A percentile compares a stretch with the other conserved stretches of the same genome.
Evolutionary conservation across 371 early-diverging fungal genomes (phyloP).

Genomic region (Haplosporangium sp.): DNA sequence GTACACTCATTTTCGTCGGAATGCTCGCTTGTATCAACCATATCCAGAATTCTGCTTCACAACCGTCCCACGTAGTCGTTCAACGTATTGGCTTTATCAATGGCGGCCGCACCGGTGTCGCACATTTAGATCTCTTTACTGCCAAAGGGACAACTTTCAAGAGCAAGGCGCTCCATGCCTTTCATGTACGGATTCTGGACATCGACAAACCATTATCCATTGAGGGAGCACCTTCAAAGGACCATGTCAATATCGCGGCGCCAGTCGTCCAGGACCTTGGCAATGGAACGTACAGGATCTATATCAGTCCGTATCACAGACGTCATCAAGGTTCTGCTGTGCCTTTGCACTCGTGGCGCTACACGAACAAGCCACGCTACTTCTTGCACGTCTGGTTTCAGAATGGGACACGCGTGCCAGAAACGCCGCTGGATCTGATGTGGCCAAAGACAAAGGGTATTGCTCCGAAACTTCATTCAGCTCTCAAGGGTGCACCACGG

Average conservation of each 20-base stretch:
- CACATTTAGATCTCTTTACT: constrained; percentile 9
- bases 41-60: neutral
- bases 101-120: constrained; percentile 8
- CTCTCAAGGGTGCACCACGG: neutral
- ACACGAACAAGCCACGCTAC: neutral
- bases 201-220: neutral
- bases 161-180: neutral
- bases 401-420: constrained; percentile 33
- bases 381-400: constrained; percentile 40
- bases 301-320: neutral
- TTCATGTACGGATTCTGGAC: constrained; percentile 10
- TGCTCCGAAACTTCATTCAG: neutral
- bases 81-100: constrained; percentile 4
- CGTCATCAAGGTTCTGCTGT: neutral
- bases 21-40: neutral
- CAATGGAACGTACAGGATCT: constrained; percentile 22
- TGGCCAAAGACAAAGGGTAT: constrained; percentile 4
- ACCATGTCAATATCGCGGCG: neutral
- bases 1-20: neutral
- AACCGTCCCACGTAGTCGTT: constrained; percentile 16
- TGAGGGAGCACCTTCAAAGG: neutral
- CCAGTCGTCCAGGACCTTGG: constrained; percentile 12
- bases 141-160: constrained; percentile 6
- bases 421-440: constrained; percentile 20
- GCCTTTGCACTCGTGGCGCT: constrained; percentile 1